Base-by-base conservation (phyloP, 768 basidiomycete species). In the Tremella mesenterica region DNA sequence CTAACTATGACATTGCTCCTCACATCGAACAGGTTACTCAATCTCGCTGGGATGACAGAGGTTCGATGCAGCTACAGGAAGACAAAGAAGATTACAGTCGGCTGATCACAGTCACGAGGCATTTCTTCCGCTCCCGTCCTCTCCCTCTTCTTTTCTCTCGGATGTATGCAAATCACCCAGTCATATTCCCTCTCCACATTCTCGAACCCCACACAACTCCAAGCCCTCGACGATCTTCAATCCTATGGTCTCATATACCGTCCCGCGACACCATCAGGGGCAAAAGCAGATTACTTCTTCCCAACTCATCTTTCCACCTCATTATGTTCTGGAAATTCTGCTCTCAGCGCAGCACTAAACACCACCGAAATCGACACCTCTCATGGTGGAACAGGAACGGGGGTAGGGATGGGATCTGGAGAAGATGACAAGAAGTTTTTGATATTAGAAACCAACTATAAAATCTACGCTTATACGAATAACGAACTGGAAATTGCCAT, bases 381-480 rank as follows among this genome's bases (percentile, higher is more conserved):
- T n/a, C n/a, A n/a, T n/a, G n/a, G n/a, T n/a, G n/a, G n/a, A n/a
- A n/a, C n/a, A n/a, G n/a, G n/a, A n/a, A n/a, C n/a, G n/a, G n/a
- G n/a, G n/a, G n/a, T n/a, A n/a, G n/a, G n/a, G n/a, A n/a, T n/a
- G n/a, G n/a, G 56, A 58, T 28, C 25, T 18, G 56, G 82, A 81
- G 49, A 80, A 80, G 38, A 76, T 77, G 49, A 72, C 71, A 52
- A 93, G 72, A 89, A 92, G 13, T 97, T 95, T 77, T 85, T 97
- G 62, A 83, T 97, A 61, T 79, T 99, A 38, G 95, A 99, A 77
- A 97, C 95, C 18, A 97, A 99, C 76, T 97, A 96, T 76, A 85
- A 91, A 61, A 76, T 99, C 58, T 99, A 97, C 71, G 95, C 95
- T 4, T 99, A 99, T 74, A 99, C 95, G 30, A 85, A 91, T 91